These are phyloP conservation scores for Cutaneotrichosporon cutaneum DNA, from an alignment of 1,284 basidiomycete genomes.

Conservation along the genomic window DNA sequence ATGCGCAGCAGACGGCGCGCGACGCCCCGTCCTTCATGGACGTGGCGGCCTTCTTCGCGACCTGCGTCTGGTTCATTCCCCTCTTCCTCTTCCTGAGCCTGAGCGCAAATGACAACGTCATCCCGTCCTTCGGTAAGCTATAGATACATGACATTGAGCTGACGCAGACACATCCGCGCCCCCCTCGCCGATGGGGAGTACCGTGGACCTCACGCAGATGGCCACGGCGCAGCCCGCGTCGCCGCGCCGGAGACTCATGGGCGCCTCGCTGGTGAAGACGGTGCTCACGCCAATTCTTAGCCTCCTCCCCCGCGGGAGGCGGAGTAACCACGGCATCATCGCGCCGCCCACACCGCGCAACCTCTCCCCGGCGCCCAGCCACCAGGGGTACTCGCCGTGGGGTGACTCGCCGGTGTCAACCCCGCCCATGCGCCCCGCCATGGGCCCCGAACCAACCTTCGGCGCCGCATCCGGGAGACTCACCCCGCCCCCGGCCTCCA, in stretches of 20 bases:
- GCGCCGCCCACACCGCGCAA: constrained; percentile 57
- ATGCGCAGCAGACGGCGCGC: constrained; percentile 50
- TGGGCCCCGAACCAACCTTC: not conserved
- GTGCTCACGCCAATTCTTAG: constrained; percentile 57
- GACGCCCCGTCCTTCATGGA: constrained; percentile 21
- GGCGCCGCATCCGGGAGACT: not conserved
- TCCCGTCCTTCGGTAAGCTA: constrained; percentile 60
- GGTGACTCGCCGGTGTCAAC: constrained; percentile 4
- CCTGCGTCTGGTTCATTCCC: constrained; percentile 81
- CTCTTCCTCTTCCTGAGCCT: constrained; percentile 88
- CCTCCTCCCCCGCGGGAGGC: constrained; percentile 43
- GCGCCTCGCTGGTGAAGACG: constrained; percentile 65
- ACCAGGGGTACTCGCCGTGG: constrained; percentile 16
- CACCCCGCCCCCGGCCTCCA: constrained; percentile 6
- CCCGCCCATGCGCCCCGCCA: not conserved
- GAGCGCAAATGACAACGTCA: constrained; percentile 89
- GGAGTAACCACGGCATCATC: constrained; percentile 57
- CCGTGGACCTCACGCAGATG: constrained; percentile 36
- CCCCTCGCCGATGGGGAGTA: constrained; percentile 27
- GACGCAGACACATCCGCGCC: constrained; percentile 64
- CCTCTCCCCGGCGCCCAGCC: constrained; percentile 36
- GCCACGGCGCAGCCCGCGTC: constrained; percentile 9
- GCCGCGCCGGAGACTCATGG: constrained; percentile 17
- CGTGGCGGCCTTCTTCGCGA: constrained; percentile 48
- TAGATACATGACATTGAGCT: constrained; percentile 63